Base-by-base conservation (phyloP, 768 basidiomycete species). In the Leccinum longicurvipes region DNA sequence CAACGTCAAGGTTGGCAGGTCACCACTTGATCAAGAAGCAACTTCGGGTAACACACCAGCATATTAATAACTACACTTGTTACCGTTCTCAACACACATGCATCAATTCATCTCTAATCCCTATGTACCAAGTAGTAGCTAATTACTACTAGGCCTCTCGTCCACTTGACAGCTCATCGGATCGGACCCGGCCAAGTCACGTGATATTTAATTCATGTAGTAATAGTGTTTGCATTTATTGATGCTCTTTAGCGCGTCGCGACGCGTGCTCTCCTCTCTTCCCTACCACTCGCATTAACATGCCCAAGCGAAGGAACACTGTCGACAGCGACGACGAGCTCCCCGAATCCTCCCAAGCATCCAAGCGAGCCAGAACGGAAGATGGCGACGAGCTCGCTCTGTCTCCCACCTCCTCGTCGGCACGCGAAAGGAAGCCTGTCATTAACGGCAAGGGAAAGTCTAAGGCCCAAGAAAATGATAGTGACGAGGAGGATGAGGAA, bases 281-380 rank as follows among this genome's bases (percentile, higher is more conserved):
- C 34, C 44, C 19, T 36, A 17, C 21, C 58, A 39, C 48, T 29
- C 58, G 9, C 54, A 36, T n/a, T 1, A 36, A 36, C 50, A 87
- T 86, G 85, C 72, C 76, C 9, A 87, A 86, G 68, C 79, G 84
- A 57, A 79, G 77, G 57, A 76, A 76, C 8, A 55, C 62, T 2
- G 65, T 63, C 23, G 74, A 78, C 53, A 78, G 78, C 23, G 82
- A 83, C 42, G 74, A 76, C 32, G 76, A 77, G 1, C 57, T 57
- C 3, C 63, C 60, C 0, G 51, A 59, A 4, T 63, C 54, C 2
- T 72, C 77, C 2, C 77, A 74, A 21, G 66, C 62, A 0, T 73
- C 74, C 8, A 81, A 81, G 63, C 78, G 80, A 32, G 73, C 76
- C 4, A 76, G 77, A 51, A 76, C 74, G 24, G 70, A 65, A 21